These are phyloP conservation scores for Pythium inflatum DNA, from an alignment of 352 stramenopile species.

Conservation along the genomic window DNA sequence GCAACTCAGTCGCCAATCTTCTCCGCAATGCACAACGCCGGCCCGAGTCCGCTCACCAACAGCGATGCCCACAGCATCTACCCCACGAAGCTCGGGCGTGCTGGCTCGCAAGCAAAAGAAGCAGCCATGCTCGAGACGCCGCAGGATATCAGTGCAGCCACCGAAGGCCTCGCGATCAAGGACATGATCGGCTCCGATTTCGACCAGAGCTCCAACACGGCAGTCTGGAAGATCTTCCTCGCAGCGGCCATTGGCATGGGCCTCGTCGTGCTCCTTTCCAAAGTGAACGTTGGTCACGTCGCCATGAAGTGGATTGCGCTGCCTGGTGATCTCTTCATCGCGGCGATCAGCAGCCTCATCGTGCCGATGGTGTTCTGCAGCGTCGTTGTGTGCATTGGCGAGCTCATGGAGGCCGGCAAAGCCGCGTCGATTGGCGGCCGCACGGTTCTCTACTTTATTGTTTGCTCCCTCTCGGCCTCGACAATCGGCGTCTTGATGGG, in stretches of 20 bases:
- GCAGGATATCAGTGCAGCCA: constrained; percentile 14
- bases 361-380: constrained; percentile 75
- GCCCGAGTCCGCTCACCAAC: constrained; percentile 13
- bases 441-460: constrained; percentile 49
- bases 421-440: constrained; percentile 52
- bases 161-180: constrained; percentile 41
- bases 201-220: constrained; percentile 46
- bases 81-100: constrained; percentile 1
- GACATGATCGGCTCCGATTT: constrained; percentile 57
- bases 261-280: constrained; percentile 47
- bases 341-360: constrained; percentile 67
- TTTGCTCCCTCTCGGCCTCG: constrained; percentile 56
- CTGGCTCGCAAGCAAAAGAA: neutral
- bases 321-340: constrained; percentile 65
- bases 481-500: constrained; percentile 48
- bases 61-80: constrained; percentile 10
- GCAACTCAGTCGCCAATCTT: too few species aligned
- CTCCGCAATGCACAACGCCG: constrained; percentile 4
- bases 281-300: constrained; percentile 39
- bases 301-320: constrained; percentile 57
- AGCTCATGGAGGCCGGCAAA: constrained; percentile 61
- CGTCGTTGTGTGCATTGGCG: constrained; percentile 60
- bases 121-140: constrained; percentile 18
- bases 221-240: constrained; percentile 52
- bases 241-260: constrained; percentile 50